Conservation (phyloP, 768 basidiomycete species). For the Boletus patriciae region DNA sequence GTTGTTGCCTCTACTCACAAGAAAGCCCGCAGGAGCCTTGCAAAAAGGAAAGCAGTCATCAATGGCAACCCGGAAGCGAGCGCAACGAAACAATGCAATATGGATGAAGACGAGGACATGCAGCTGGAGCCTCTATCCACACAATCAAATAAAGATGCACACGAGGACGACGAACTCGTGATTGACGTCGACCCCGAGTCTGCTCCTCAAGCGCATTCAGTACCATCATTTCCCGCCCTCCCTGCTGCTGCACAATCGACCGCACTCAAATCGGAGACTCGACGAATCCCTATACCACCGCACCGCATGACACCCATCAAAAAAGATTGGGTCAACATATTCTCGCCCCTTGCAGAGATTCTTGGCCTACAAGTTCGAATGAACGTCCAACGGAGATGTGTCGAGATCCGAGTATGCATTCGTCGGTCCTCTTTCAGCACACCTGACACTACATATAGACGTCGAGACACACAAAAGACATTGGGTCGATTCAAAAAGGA, state of each 20-base stretch:
- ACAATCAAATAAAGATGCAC: constrained; percentile 12
- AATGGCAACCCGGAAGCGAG: constrained; percentile 9
- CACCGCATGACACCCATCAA: constrained; percentile 98
- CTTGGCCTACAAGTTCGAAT: constrained; percentile 94
- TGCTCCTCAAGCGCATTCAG: constrained; percentile 46
- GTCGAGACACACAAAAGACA: constrained; percentile 90
- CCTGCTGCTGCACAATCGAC: constrained; percentile 53
- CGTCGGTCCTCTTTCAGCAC: background rate
- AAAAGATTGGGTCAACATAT: constrained; percentile 94
- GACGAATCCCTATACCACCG: constrained; percentile 89
- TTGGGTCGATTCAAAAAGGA: constrained; percentile 92
- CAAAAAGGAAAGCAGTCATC: constrained; percentile 37
- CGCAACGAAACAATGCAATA: constrained; percentile 6
- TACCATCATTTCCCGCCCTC: constrained; percentile 70
- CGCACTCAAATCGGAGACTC: constrained; percentile 72
- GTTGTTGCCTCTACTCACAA: constrained; percentile 36
- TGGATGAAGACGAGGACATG: constrained; percentile 35
- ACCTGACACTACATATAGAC: constrained; percentile 52
- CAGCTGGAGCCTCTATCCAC: constrained; percentile 17
- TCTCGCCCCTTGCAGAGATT: constrained; percentile 93
- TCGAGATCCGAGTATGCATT: constrained; percentile 84
- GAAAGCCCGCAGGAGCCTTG: constrained; percentile 46
- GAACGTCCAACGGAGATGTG: constrained; percentile 86
- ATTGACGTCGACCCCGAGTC: constrained; percentile 53
- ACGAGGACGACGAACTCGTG: constrained; percentile 61